Evolutionary conservation across 306 rosid genomes (phyloP).

Genomic region (Begonia peltatifolia): DNA sequence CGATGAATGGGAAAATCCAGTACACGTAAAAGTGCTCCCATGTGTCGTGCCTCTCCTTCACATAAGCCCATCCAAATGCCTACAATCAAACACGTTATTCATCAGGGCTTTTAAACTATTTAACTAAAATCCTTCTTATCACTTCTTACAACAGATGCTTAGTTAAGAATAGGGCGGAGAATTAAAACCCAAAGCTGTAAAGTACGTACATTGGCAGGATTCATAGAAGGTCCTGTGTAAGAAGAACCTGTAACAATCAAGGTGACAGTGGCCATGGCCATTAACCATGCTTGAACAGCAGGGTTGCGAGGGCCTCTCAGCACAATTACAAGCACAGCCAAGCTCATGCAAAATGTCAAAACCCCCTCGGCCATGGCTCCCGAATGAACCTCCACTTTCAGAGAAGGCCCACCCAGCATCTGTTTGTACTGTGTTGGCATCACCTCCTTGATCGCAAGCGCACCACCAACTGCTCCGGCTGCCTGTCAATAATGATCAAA

Average conservation of each 20-base stretch:
- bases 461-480: slow-evolving; percentile 77
- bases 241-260: slow-evolving; percentile 46
- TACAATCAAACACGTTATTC: slow-evolving; percentile 11
- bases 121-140: too few relatives aligned
- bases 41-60: slow-evolving; percentile 51
- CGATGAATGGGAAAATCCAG: slow-evolving; percentile 65
- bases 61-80: slow-evolving; percentile 94
- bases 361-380: slow-evolving; percentile 76
- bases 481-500: slow-evolving; percentile 29
- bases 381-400: slow-evolving; percentile 72
- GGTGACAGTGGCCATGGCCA: slow-evolving; percentile 39
- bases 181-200: too few relatives aligned
- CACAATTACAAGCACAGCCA: slow-evolving; percentile 52
- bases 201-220: slow-evolving; percentile 77
- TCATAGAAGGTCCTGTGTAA: slow-evolving; percentile 84
- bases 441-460: slow-evolving; percentile 54
- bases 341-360: slow-evolving; percentile 59
- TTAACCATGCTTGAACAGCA: slow-evolving; percentile 41
- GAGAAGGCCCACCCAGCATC: slow-evolving; percentile 72
- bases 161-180: too few relatives aligned
- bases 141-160: too few relatives aligned
- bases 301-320: slow-evolving; percentile 61
- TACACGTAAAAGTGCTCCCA: slow-evolving; percentile 87
- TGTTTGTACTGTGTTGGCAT: slow-evolving; percentile 51
- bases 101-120: too few relatives aligned